Percentiles rank a stretch among this genome's conserved stretches.
Conservation (phyloP, 2,329 filamentous ascomycete genomes). For the Claviceps spartinae region DNA sequence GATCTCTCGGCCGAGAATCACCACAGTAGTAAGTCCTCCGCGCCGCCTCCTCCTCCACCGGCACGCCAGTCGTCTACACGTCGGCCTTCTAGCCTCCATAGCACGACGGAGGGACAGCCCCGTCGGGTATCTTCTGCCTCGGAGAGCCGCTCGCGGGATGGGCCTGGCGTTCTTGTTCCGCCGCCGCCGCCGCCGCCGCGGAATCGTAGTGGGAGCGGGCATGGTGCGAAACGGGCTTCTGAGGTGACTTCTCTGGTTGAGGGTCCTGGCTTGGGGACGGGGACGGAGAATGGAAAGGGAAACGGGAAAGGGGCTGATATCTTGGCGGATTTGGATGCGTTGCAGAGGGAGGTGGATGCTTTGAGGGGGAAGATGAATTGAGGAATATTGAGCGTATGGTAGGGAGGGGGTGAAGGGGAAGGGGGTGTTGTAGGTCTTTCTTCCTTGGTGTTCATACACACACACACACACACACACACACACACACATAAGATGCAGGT, state of each 20-base stretch:
- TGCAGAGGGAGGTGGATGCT: slow-evolving; percentile 66
- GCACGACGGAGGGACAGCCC: slow-evolving; percentile 24
- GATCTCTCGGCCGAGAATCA: neutral
- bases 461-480: too few species aligned
- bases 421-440: slow-evolving; percentile 7
- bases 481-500: too few species aligned
- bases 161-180: neutral
- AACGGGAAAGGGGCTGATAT: slow-evolving; percentile 40
- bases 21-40: slow-evolving; percentile 11
- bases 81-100: slow-evolving; percentile 29
- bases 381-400: neutral
- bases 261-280: too few species aligned
- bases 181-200: slow-evolving; percentile 38
- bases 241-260: slow-evolving; percentile 10
- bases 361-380: slow-evolving; percentile 24
- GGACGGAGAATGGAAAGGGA: neutral
- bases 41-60: slow-evolving; percentile 33
- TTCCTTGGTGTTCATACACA: too few species aligned
- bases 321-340: slow-evolving; percentile 54
- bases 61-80: slow-evolving; percentile 29
- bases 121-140: slow-evolving; percentile 11
- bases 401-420: too few species aligned
- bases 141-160: slow-evolving; percentile 17
- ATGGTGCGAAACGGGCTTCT: slow-evolving; percentile 12
- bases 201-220: slow-evolving; percentile 32